Conservation (phyloP, 2,329 filamentous ascomycete species). For the Fusarium compactum region DNA sequence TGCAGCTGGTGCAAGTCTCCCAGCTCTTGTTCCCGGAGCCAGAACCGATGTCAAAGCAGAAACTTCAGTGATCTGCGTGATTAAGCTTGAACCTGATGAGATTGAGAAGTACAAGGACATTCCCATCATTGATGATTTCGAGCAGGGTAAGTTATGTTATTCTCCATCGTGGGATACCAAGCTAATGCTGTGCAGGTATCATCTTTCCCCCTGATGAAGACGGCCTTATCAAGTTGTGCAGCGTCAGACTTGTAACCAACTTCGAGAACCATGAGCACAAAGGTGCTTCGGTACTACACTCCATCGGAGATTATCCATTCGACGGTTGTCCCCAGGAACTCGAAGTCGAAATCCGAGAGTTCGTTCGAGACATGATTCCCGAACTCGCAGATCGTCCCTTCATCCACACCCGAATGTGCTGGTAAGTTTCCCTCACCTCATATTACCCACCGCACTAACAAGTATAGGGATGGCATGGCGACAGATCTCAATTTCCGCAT, state of each 20-base stretch:
- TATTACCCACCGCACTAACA: neutral
- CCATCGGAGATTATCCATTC: slow-evolving; percentile 39
- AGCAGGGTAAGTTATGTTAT: slow-evolving; percentile 26
- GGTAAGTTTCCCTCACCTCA: slow-evolving; percentile 55
- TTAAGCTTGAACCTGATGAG: slow-evolving; percentile 70
- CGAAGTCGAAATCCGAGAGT: slow-evolving; percentile 63
- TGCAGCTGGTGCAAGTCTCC: slow-evolving; percentile 75
- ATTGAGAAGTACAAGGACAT: slow-evolving; percentile 62
- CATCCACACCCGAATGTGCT: slow-evolving; percentile 53
- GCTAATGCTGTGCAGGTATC: slow-evolving; percentile 53
- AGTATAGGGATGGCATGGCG: slow-evolving; percentile 49
- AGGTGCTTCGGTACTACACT: slow-evolving; percentile 37
- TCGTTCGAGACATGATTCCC: slow-evolving; percentile 54
- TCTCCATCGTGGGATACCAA: neutral
- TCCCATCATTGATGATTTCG: slow-evolving; percentile 51
- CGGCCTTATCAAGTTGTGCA: slow-evolving; percentile 64
- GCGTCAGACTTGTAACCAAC: slow-evolving; percentile 65
- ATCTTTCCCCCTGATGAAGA: slow-evolving; percentile 66
- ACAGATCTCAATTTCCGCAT: slow-evolving; percentile 48
- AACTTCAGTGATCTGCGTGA: slow-evolving; percentile 73
- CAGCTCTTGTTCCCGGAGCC: slow-evolving; percentile 69
- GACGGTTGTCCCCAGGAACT: slow-evolving; percentile 61
- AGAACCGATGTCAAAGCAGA: slow-evolving; percentile 72
- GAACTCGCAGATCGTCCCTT: slow-evolving; percentile 60
- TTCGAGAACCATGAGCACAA: slow-evolving; percentile 53